Evolutionary conservation across 2,329 filamentous ascomycete genomes (phyloP), one percentile per base, ranked within the genome.

Genomic region (Apiospora arundinis): DNA sequence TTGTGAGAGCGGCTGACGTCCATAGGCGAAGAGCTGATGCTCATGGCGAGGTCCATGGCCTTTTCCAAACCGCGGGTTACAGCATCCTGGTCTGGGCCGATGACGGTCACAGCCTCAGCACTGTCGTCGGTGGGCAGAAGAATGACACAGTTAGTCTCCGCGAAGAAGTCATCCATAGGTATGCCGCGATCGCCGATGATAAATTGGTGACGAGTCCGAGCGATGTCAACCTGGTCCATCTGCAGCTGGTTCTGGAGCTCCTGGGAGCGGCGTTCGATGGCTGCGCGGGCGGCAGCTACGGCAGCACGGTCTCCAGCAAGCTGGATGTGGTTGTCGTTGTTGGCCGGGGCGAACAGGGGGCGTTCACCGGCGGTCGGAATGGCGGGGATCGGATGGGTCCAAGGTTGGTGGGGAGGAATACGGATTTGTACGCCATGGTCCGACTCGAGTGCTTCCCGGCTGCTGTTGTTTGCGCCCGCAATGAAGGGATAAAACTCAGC

Each of bases 401-500:
- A 95, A 16, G 89, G 92, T 80, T 94, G 90, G 81, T 97, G 93
- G 69, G 92, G 88, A 60, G 96, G 96, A 66, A 99, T 92, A 71
- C 93, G 90, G 74, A 99, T 88, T 79, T 93, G 92, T 46, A 97
- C 87, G 73, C 94, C 93, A 73, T 92, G 92, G 73, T 89, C 89
- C 72, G 91, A 84, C 81, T 95, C 92, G 69, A 97, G 86, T 48
- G 88, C 88, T 74, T 89, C 87, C 70, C 94, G 83, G 68, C 90
- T 85, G 66, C 88, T 85, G 79, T 95, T 93, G 80, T 92, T 89
- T 12, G 92, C 90, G 67, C 95, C 95, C 32, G 94, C 92, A 81
- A 99, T 92, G 85, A 99, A 99, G 69, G 95, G 95, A 83, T 96
- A 99, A 82, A 96, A 97, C 80, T 97, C 95, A 37, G 94, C 90